Evolutionary conservation across 768 basidiomycete genomes (phyloP).

Genomic region (Trametes elegans): DNA sequence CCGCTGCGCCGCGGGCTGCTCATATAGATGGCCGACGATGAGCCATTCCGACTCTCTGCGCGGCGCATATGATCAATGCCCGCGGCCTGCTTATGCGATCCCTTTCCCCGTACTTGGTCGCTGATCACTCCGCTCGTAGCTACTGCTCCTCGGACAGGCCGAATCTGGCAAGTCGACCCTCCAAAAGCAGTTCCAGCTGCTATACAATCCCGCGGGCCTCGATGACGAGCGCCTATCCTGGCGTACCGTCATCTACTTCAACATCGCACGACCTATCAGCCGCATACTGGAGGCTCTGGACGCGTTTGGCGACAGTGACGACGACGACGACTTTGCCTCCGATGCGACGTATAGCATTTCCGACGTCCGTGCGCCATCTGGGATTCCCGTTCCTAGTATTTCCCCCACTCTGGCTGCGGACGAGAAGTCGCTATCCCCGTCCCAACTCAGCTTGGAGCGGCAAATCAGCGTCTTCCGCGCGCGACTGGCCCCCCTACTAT

Average conservation of each 20-base stretch:
- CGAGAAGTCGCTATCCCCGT: constrained; percentile 14
- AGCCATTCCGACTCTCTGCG: no score
- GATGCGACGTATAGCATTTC: constrained; percentile 31
- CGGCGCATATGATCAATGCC: no score
- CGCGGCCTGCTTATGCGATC: no score
- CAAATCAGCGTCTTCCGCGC: constrained; percentile 42
- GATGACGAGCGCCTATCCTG: constrained; percentile 72
- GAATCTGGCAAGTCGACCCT: constrained; percentile 81
- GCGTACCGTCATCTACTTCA: constrained; percentile 81
- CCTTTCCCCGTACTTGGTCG: constrained; percentile 58
- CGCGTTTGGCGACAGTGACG: constrained; percentile 36
- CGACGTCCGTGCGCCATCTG: constrained; percentile 2
- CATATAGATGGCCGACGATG: no score
- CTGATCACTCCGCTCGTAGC: constrained; percentile 66
- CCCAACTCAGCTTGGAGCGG: constrained; percentile 21
- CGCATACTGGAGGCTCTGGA: constrained; percentile 35
- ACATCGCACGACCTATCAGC: constrained; percentile 49
- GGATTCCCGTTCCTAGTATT: constrained; percentile 7
- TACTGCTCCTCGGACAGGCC: constrained; percentile 77
- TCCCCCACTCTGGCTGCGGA: neutral
- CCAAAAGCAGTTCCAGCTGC: constrained; percentile 82
- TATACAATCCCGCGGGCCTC: constrained; percentile 68
- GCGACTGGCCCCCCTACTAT: constrained; percentile 58
- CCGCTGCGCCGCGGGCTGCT: constrained; percentile 17
- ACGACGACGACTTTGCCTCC: constrained; percentile 51